Evolutionary conservation across 352 stramenopile species (phyloP), one percentile per base, ranked within the genome.

Genomic region (Phytophthora sojae): DNA sequence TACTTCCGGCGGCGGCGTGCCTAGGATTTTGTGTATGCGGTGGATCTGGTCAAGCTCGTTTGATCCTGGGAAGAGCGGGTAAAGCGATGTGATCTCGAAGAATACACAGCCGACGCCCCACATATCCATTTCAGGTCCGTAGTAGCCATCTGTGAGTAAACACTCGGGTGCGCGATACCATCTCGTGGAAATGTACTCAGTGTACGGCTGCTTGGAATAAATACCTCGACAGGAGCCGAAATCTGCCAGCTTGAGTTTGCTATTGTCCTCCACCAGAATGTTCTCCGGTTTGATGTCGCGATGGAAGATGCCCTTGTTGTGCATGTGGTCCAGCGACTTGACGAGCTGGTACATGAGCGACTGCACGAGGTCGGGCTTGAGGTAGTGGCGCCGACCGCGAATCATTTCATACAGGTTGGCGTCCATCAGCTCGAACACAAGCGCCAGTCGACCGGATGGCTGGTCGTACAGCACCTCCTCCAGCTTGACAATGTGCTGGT

Each of bases 391-490:
- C 57, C 94, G 85, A 30, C 82, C 85, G 35, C 95, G 90, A 76
- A 99, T 99, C 72, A 99, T 91, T 61, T 99, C 97, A 81, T 99
- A 99, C 17, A 99, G 72, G 57, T 99, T 99, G 35, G 90, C 92
- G 70, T 99, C 95, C 93, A 99, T 98, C 42, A 99, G 83, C 75
- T 99, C 97, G 79, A 99, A 99, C 6, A 99, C 97, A 2, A 99
- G 82, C 42, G 97, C 97, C 7, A 99, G 81, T 5, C 96, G 80
- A n/a, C 97, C 88, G 0, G 87, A 92, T n/a, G 89, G 86, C 76
- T 94, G 85, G 68, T 96, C 89, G 49, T 98, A 99, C 54, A 99
- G 76, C 17, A 99, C 96, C 77, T 99, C 97, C 72, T 98, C 94
- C 23, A 99, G 85, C 39, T 96, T 98, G 23, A 99, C 96, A 50